Percentiles rank a stretch among this genome's conserved stretches.
Conservation (phyloP, 2,329 filamentous ascomycete species). For the Arthrinium puccinioides region DNA sequence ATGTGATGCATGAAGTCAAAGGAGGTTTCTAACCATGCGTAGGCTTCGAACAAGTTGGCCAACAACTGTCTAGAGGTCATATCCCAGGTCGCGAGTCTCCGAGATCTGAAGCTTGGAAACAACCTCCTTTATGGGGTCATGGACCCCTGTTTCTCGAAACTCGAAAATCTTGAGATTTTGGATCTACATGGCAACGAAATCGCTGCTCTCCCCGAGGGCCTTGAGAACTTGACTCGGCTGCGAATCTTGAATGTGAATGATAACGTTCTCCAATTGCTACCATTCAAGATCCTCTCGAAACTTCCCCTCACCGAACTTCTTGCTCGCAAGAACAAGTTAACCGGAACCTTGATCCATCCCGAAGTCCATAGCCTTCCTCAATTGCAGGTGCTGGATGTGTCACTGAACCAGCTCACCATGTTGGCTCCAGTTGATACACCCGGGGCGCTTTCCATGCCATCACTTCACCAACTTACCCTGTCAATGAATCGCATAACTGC, state of each 20-base stretch:
- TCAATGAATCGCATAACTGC: conserved; percentile 70
- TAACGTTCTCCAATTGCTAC: conserved; percentile 67
- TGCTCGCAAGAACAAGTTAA: conserved; percentile 71
- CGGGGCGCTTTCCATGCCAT: conserved; percentile 55
- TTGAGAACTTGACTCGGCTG: conserved; percentile 62
- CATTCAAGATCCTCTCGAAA: conserved; percentile 59
- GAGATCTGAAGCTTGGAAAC: conserved; percentile 74
- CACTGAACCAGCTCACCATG: conserved; percentile 64
- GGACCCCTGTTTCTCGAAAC: conserved; percentile 51
- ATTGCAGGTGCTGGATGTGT: conserved; percentile 71
- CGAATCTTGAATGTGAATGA: conserved; percentile 72
- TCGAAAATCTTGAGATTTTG: conserved; percentile 68
- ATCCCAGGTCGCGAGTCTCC: conserved; percentile 62
- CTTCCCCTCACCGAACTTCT: conserved; percentile 68
- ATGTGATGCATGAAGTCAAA: too few relatives aligned
- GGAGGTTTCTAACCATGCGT: too few relatives aligned
- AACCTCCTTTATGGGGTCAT: conserved; percentile 68
- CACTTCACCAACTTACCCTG: conserved; percentile 66
- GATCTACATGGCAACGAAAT: conserved; percentile 79
- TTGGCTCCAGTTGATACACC: conserved; percentile 31
- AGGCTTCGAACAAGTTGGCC: conserved; percentile 76
- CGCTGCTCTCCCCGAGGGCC: conserved; percentile 57
- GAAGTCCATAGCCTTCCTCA: conserved; percentile 50
- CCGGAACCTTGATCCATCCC: conserved; percentile 62
- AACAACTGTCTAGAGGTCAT: conserved; percentile 68